phyloP scores from a whole-genome alignment of 2,329 filamentous ascomycete species.

The Thelonectria discophora region DNA sequence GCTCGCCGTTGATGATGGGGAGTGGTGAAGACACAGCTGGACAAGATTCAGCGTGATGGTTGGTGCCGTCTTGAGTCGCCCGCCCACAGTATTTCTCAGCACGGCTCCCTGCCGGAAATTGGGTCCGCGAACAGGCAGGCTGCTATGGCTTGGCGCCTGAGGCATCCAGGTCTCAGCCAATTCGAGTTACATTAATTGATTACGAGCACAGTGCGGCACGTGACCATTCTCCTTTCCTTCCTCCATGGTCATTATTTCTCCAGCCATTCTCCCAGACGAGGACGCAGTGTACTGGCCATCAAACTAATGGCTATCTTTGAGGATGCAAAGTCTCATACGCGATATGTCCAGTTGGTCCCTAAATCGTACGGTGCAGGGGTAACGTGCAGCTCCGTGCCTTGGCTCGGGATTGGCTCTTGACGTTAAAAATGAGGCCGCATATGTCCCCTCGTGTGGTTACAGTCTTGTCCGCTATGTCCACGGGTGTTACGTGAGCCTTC shows the following conservation, averaged over 20 bases:
- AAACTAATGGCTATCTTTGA: too few species aligned
- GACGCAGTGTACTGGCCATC: background rate
- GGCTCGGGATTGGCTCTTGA: background rate
- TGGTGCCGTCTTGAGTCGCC: constrained; percentile 53
- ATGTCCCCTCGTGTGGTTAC: background rate
- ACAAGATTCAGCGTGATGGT: constrained; percentile 61
- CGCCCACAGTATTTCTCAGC: constrained; percentile 55
- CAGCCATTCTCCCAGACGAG: background rate
- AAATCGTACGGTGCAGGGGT: too few species aligned
- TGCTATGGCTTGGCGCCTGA: constrained; percentile 31
- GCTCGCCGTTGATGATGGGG: constrained; percentile 61
- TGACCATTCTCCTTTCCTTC: constrained; percentile 23
- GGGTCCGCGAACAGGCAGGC: constrained; percentile 37
- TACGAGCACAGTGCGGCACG: constrained; percentile 30
- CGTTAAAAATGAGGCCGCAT: constrained; percentile 15
- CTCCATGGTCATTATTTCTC: background rate
- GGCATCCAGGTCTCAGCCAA: constrained; percentile 24
- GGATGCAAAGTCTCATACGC: too few species aligned
- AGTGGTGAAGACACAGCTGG: constrained; percentile 62
- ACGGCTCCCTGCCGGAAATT: constrained; percentile 46
- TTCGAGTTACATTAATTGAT: constrained; percentile 27
- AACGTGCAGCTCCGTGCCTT: background rate
- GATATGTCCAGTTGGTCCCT: too few species aligned
- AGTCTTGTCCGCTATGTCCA: too few species aligned
- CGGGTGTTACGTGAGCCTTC: constrained; percentile 18